Percentiles rank a stretch among this genome's conserved stretches.
Evolutionary conservation across 352 stramenopile species (phyloP).

Genomic region (Globisporangium radiosum): DNA sequence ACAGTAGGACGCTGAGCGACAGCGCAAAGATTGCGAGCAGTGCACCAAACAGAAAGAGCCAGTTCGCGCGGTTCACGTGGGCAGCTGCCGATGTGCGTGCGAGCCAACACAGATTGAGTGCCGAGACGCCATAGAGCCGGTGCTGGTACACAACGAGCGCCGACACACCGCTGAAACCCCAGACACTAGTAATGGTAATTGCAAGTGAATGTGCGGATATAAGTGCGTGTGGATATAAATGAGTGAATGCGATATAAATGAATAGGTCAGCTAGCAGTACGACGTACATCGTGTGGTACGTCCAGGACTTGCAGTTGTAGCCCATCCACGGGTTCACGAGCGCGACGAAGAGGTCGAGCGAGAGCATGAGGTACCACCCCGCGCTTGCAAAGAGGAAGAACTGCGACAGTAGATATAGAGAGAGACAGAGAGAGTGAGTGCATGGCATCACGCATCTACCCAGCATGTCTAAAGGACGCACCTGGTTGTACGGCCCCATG

Average conservation of each 20-base stretch:
- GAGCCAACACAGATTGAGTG: conserved; percentile 78
- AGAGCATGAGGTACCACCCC: conserved; percentile 83
- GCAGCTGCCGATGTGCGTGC: conserved; percentile 33
- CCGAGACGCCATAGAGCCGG: conserved; percentile 50
- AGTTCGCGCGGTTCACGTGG: conserved; percentile 54
- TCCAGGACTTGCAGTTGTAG: conserved; percentile 81
- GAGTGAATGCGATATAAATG: not conserved
- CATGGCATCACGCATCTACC: no score
- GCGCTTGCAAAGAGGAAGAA: conserved; percentile 68
- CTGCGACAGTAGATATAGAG: conserved; percentile 11
- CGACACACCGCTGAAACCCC: conserved; percentile 56
- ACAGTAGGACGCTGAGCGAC: conserved; percentile 68
- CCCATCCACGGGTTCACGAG: conserved; percentile 87
- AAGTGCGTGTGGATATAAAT: no score
- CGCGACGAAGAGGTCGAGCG: conserved; percentile 74
- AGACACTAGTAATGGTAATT: conserved; percentile 33
- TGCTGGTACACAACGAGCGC: conserved; percentile 58
- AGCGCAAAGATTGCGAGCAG: conserved; percentile 45
- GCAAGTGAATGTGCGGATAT: conserved; percentile 1
- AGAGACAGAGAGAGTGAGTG: no score
- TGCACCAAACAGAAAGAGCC: conserved; percentile 53
- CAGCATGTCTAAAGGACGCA: conserved; percentile 15
- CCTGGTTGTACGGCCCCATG: conserved; percentile 63
- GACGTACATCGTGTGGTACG: conserved; percentile 75
- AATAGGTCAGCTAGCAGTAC: no score